These are phyloP conservation scores for Lactarius sp. DNA, from an alignment of 768 basidiomycete genomes.

Conservation along the genomic window DNA sequence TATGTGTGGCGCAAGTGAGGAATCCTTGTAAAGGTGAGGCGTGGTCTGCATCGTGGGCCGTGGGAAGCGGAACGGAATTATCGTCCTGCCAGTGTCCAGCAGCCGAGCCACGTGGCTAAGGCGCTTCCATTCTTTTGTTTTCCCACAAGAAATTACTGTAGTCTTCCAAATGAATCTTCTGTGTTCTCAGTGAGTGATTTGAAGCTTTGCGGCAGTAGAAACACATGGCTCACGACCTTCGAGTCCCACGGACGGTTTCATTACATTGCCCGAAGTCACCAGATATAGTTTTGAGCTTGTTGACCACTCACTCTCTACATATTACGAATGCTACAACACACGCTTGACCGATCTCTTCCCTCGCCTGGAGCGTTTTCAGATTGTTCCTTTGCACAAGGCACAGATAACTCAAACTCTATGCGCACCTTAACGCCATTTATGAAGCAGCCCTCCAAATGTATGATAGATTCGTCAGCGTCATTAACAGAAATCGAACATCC, in stretches of 20 bases:
- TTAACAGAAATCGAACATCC: no score
- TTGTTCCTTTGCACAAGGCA: not conserved
- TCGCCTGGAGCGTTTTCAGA: not conserved
- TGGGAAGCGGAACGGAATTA: not conserved
- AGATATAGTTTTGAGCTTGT: not conserved
- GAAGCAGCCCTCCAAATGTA: not conserved
- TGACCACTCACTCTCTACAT: not conserved
- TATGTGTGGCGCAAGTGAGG: not conserved
- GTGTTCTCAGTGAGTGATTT: no score
- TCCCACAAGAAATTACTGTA: no score
- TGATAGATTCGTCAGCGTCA: not conserved
- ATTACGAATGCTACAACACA: not conserved
- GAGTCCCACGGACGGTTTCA: no score
- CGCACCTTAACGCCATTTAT: no score
- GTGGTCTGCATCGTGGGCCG: constrained; percentile 15
- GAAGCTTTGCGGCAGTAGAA: no score
- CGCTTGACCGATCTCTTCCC: not conserved
- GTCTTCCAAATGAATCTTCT: no score
- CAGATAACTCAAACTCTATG: no score
- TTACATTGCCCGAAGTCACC: no score
- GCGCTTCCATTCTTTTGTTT: no score
- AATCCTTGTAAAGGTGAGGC: not conserved
- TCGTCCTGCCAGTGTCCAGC: not conserved
- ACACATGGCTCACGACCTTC: no score
- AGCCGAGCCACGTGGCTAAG: not conserved